Evolutionary conservation across 805 yeast genomes (phyloP).

Genomic region (Ogataea paradorogensis): DNA sequence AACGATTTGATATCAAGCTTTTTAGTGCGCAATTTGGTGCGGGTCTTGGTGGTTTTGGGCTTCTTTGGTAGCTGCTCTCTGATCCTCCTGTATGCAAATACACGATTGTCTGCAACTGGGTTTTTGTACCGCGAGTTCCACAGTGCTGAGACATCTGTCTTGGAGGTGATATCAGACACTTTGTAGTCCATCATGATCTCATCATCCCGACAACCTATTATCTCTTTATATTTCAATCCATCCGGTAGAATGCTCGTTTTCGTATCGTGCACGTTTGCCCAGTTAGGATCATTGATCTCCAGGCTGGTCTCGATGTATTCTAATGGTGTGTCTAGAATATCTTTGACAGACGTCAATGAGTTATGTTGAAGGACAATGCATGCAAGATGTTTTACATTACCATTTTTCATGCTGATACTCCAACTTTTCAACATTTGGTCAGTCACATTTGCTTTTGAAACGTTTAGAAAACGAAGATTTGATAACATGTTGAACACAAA

Average conservation of each 20-base stretch:
- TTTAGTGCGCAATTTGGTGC: conserved; percentile 9
- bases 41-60: neutral
- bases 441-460: conserved; percentile 18
- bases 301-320: conserved; percentile 1
- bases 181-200: conserved; percentile 11
- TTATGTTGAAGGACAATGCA: conserved; percentile 20
- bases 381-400: conserved; percentile 22
- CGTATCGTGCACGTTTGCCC: neutral
- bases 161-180: neutral
- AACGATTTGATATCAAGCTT: conserved; percentile 16
- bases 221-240: neutral
- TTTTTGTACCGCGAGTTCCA: conserved; percentile 15
- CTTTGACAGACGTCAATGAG: conserved; percentile 5
- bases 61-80: neutral
- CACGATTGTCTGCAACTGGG: neutral
- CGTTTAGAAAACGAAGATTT: conserved; percentile 22
- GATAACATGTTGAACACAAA: conserved; percentile 10
- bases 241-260: conserved; percentile 1
- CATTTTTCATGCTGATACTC: conserved; percentile 26
- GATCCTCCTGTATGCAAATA: neutral
- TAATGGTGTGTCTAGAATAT: conserved; percentile 6
- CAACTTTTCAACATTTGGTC: conserved; percentile 24
- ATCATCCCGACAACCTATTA: neutral
- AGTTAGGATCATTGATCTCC: neutral
- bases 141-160: neutral